phyloP scores from a whole-genome alignment of 192 early-diverging fungal species.

The Backusella mclennaniae region DNA sequence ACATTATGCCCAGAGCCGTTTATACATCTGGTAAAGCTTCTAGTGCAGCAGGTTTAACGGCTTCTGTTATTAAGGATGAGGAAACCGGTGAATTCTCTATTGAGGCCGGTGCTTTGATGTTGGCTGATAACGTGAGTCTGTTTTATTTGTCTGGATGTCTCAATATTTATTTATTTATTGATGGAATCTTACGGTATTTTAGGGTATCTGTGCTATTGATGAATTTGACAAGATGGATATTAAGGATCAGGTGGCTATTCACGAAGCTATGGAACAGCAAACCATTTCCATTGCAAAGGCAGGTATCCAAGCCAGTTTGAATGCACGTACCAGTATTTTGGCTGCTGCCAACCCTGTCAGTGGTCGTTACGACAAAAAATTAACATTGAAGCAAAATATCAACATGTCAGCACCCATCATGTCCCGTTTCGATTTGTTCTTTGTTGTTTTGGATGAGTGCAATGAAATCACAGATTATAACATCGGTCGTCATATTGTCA shows the following conservation, averaged over 20 bases:
- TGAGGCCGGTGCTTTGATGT: slow-evolving; percentile 96
- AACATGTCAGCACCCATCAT: slow-evolving; percentile 95
- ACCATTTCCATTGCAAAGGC: slow-evolving; percentile 97
- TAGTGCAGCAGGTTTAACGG: slow-evolving; percentile 94
- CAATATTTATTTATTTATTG: not conserved
- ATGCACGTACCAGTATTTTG: slow-evolving; percentile 92
- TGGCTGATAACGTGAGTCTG: slow-evolving; percentile 85
- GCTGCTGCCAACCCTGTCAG: slow-evolving; percentile 96
- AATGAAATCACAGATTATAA: slow-evolving; percentile 85
- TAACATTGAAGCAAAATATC: slow-evolving; percentile 96
- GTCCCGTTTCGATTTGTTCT: slow-evolving; percentile 99
- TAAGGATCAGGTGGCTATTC: slow-evolving; percentile 97
- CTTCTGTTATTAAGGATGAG: slow-evolving; percentile 92
- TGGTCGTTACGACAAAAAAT: slow-evolving; percentile 93
- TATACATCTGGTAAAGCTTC: slow-evolving; percentile 97
- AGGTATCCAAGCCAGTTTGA: slow-evolving; percentile 92
- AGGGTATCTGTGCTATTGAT: slow-evolving; percentile 98
- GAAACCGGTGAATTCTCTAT: slow-evolving; percentile 98
- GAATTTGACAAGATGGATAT: slow-evolving; percentile 99
- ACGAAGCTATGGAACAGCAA: slow-evolving; percentile 99
- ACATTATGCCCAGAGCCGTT: slow-evolving; percentile 88
- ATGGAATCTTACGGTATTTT: not conserved
- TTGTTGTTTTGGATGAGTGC: slow-evolving; percentile 94
- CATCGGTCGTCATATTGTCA: slow-evolving; percentile 91
- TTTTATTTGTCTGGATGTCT: not conserved